These are phyloP conservation scores for Botrytis sinoallii DNA, from an alignment of 2,329 filamentous ascomycete species.

Conservation along the genomic window DNA sequence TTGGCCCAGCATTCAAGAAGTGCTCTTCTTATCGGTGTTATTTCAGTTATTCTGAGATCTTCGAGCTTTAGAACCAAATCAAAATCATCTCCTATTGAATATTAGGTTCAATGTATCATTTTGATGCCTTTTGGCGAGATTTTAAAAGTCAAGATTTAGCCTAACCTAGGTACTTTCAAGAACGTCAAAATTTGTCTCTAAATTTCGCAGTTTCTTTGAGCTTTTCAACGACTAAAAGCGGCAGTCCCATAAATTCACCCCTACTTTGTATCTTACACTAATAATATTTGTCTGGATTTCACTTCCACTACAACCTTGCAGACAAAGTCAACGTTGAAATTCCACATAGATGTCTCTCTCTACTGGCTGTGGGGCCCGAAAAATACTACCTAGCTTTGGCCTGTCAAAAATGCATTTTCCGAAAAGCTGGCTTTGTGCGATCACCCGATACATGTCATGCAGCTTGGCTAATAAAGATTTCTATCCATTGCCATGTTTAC, in stretches of 20 bases:
- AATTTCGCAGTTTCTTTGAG: not conserved
- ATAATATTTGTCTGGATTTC: not conserved
- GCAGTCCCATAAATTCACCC: not conserved
- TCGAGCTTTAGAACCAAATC: not conserved
- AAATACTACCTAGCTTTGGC: not conserved
- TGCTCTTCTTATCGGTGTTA: not conserved
- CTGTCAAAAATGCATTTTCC: not conserved
- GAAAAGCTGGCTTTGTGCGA: conserved; percentile 10
- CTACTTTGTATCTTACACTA: not conserved
- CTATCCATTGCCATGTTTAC: conserved; percentile 1
- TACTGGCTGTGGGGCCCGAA: not conserved
- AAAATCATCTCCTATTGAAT: not conserved
- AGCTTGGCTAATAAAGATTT: not conserved
- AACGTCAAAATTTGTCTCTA: not conserved
- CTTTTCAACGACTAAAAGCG: not conserved
- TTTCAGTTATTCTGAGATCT: not conserved
- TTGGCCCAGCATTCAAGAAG: not conserved
- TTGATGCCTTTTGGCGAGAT: not conserved
- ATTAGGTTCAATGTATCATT: not conserved
- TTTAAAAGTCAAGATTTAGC: not conserved
- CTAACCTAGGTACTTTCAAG: not conserved
- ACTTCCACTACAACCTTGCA: not conserved
- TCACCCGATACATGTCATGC: conserved; percentile 6
- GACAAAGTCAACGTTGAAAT: not conserved
- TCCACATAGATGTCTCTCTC: not conserved